Conservation (phyloP, 306 rosid genomes). For the Lathyrus oleraceus region DNA sequence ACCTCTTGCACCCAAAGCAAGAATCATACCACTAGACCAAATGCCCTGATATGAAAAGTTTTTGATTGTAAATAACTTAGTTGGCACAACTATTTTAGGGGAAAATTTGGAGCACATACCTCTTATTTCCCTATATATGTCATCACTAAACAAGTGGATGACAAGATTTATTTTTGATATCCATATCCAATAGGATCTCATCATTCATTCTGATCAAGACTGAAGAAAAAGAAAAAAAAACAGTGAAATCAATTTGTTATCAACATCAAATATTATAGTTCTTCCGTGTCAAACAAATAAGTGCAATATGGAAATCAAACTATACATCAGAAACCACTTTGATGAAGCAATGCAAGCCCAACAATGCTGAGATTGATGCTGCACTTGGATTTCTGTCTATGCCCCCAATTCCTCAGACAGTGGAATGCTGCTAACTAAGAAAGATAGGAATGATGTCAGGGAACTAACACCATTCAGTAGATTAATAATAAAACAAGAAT, state of each 20-base stretch:
- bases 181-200: too few species aligned
- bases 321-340: too few species aligned
- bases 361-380: not conserved
- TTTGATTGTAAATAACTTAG: not conserved
- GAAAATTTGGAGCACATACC: not conserved
- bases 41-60: not conserved
- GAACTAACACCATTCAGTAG: too few species aligned
- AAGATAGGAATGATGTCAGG: too few species aligned
- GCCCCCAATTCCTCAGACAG: not conserved
- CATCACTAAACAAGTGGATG: not conserved
- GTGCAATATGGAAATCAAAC: too few species aligned
- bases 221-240: too few species aligned
- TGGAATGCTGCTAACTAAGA: too few species aligned
- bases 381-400: not conserved
- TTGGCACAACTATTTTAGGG: not conserved
- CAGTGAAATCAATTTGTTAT: too few species aligned
- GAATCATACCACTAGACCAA: constrained; percentile 63
- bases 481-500: too few species aligned
- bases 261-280: too few species aligned
- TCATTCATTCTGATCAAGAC: too few species aligned
- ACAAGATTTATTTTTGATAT: not conserved
- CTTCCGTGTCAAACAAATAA: too few species aligned
- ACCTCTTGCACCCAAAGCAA: constrained; percentile 41
- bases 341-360: constrained; percentile 1
- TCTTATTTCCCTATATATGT: not conserved